Evolutionary conservation across 345 rosid genomes (phyloP), one percentile per base, ranked within the genome.

Genomic region (Boechera retrofracta): DNA sequence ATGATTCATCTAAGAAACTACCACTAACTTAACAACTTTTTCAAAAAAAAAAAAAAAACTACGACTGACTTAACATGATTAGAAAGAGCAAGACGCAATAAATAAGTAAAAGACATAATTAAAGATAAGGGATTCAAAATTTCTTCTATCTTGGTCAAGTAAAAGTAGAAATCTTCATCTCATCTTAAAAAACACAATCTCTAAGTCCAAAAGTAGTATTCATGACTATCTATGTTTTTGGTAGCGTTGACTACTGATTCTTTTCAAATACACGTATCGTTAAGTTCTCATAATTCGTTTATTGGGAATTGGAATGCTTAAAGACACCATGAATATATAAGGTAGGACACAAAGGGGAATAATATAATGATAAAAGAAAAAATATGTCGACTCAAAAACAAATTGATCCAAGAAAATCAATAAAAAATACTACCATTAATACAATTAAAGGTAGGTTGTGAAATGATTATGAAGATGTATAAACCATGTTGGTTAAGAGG

Each of bases 401-500:
- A 69, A 55, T 16, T 42, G 44, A 69, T 41, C 0, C 28, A 55
- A 54, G 11, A 28, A 54, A 69, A 54, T 11, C 5, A 56, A 69
- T 69, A 29, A 69, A 69, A 6, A 10, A 3, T 7, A 42, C 32
- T 16, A 69, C 11, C 28, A 39, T 24, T 10, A 39, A 33, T 54
- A 26, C n/a, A 28, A 41, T 39, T 13, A 5, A 58, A 60, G 39
- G 58, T 60, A 5, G 49, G 59, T 48, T 48, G 38, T 33, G 67
- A 71, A 47, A 72, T 72, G 58, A 72, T 59, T 71, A 59, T 7
- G 48, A 24, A 48, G 58, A 24, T 59, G 12, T 24, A 71, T 71
- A 47, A 71, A 58, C 45, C 67, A 72, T 47, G 67, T 59, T 72
- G 28, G 47, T 60, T 59, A 72, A 33, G 67, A 36, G 38, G 29